Evolutionary conservation across 2,329 filamentous ascomycete genomes (phyloP).

Genomic region (Pezicula neosporulosa): DNA sequence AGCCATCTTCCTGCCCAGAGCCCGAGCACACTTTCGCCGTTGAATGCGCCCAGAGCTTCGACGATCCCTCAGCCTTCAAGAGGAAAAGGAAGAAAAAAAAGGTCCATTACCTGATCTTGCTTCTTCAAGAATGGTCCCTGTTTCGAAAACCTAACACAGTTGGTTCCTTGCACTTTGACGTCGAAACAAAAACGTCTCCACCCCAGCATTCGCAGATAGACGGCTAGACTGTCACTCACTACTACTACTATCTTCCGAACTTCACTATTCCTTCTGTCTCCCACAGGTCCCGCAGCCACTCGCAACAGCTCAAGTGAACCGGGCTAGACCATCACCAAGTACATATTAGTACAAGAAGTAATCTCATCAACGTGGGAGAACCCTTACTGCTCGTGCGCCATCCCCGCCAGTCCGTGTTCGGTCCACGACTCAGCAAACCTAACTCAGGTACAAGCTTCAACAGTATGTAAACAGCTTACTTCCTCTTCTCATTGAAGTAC

Average conservation of each 20-base stretch:
- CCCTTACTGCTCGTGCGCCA: slow-evolving; percentile 20
- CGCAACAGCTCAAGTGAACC: slow-evolving; percentile 14
- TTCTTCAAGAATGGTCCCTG: slow-evolving; percentile 26
- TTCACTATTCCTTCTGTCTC: slow-evolving; percentile 10
- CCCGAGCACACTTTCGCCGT: slow-evolving; percentile 14
- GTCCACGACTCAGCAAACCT: slow-evolving; percentile 10
- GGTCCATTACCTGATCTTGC: slow-evolving; percentile 7
- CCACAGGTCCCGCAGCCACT: slow-evolving; percentile 17
- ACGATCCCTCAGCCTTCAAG: slow-evolving; percentile 12
- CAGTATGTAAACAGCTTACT: slow-evolving; percentile 25
- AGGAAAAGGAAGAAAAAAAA: no score
- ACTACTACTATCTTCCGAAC: slow-evolving; percentile 4
- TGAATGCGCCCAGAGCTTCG: slow-evolving; percentile 14
- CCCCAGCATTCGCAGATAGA: slow-evolving; percentile 14
- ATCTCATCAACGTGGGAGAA: slow-evolving; percentile 13
- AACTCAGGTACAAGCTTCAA: slow-evolving; percentile 14
- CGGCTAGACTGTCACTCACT: slow-evolving; percentile 17
- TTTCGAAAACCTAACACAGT: slow-evolving; percentile 23
- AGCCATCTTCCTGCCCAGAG: slow-evolving; percentile 11
- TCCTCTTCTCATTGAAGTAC: slow-evolving; percentile 10
- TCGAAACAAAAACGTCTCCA: slow-evolving; percentile 26
- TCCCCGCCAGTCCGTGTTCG: slow-evolving; percentile 20
- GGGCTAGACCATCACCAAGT: slow-evolving; percentile 11
- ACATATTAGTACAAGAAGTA: slow-evolving; percentile 17
- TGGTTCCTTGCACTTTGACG: slow-evolving; percentile 21